phyloP scores from a whole-genome alignment of 1,284 basidiomycete species.

The Ustilago shanxiensis region DNA sequence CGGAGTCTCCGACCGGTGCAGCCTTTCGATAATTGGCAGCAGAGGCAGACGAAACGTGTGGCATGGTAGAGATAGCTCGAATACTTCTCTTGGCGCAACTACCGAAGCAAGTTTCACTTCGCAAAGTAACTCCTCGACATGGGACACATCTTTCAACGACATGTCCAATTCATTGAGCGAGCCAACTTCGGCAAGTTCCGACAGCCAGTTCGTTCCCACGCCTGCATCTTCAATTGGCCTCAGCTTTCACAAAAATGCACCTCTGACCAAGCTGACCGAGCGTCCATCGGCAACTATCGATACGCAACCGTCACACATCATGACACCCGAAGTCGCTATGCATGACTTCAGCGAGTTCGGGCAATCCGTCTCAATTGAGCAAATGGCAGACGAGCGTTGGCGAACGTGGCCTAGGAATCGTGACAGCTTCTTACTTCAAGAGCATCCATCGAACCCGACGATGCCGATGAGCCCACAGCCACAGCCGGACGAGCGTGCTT shows the following conservation, averaged over 20 bases:
- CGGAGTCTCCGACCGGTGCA: not conserved
- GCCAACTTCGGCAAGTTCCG: not conserved
- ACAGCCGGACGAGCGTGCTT: constrained; percentile 8
- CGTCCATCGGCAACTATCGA: not conserved
- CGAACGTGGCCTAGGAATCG: constrained; percentile 38
- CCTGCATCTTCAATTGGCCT: constrained; percentile 30
- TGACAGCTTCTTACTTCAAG: not conserved
- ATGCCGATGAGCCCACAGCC: not conserved
- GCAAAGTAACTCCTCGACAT: constrained; percentile 15
- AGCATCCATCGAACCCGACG: not conserved
- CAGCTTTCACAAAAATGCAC: not conserved
- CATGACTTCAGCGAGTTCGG: constrained; percentile 47
- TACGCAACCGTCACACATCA: not conserved
- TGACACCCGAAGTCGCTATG: constrained; percentile 25
- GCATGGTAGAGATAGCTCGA: constrained; percentile 10
- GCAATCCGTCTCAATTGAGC: constrained; percentile 41
- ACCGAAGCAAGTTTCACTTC: constrained; percentile 25
- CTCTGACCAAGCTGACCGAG: not conserved
- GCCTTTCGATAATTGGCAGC: not conserved
- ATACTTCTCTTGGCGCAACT: constrained; percentile 20
- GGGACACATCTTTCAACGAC: constrained; percentile 32
- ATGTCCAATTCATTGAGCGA: not conserved
- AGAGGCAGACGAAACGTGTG: not conserved
- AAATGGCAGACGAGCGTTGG: constrained; percentile 44
- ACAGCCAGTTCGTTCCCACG: not conserved